Base-by-base conservation (phyloP, 208 protist genomes). In the Trypanosoma cruzi region DNA sequence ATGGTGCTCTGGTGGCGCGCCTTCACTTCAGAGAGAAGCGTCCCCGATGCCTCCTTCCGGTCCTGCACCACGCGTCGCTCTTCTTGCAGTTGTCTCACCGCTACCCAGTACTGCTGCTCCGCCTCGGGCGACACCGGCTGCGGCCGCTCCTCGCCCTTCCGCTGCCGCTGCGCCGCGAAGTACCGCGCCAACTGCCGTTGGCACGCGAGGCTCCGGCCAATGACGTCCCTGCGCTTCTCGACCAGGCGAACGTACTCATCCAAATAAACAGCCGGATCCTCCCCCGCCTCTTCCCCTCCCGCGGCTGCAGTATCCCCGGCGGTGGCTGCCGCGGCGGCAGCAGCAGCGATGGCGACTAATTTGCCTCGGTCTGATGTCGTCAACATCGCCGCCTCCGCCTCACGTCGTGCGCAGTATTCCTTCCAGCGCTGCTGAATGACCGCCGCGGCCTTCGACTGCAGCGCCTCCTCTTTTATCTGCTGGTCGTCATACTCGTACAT, bases 341-440 rank as follows among this genome's bases (percentile, higher is more conserved):
- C 64, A n/a, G 66, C 67, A 16, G 48, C 65, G 34, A 52, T 1
- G 2, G 52, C 0, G 55, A 58, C 55, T 24, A 50, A 1, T 28
- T 46, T 56, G 20, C 20, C 49, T 4, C 32, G 16, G n/a, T n/a
- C n/a, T n/a, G n/a, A n/a, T n/a, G n/a, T n/a, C n/a, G n/a, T n/a
- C 52, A 50, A 36, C 20, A 24, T 5, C 10, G 40, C 57, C 26
- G 18, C 16, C 31, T 72, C 81, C 54, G 65, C 50, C 29, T 80
- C 66, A 31, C 75, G 71, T 37, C 67, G 64, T 16, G 79, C 71
- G 18, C 46, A 26, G 54, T 84, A 80, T 24, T 82, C 62, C 31
- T 68, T 75, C 91, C 91, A 96, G 20, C 77, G 75, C 29, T 70
- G 62, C 77, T 96, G 91, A 31, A 96, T 93, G n/a, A 88, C 59